These are phyloP conservation scores for Auriscalpium microsporum DNA, from an alignment of 768 basidiomycete genomes.

Conservation along the genomic window DNA sequence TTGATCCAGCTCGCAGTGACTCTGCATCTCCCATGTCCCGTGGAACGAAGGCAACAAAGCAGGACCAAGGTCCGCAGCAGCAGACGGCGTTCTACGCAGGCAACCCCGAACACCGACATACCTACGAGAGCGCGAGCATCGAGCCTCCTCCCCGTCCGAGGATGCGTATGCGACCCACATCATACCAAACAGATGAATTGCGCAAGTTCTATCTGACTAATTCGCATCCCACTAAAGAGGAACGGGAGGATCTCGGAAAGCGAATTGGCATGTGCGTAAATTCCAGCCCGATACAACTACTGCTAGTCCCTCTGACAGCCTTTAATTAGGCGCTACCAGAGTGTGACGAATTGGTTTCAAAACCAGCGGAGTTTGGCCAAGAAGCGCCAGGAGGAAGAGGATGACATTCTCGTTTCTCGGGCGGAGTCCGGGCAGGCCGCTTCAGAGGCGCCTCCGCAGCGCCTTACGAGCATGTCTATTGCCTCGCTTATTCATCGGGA, in stretches of 20 bases:
- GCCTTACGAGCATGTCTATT: conserved; percentile 28
- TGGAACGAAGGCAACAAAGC: conserved; percentile 12
- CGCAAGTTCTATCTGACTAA: conserved; percentile 55
- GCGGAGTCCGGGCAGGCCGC: conserved; percentile 31
- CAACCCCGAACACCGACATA: conserved; percentile 41
- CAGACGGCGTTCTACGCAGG: conserved; percentile 35
- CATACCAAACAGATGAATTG: conserved; percentile 62
- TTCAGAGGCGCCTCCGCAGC: neutral
- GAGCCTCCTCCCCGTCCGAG: conserved; percentile 41
- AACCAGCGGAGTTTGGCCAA: conserved; percentile 74
- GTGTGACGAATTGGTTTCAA: conserved; percentile 83
- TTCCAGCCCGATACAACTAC: neutral
- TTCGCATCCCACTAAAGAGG: conserved; percentile 61
- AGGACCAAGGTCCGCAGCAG: conserved; percentile 25
- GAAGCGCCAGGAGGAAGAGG: conserved; percentile 53
- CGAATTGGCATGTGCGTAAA: conserved; percentile 66
- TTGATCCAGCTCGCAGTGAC: conserved; percentile 12
- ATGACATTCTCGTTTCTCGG: conserved; percentile 27
- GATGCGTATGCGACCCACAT: conserved; percentile 55
- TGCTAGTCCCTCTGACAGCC: conserved; percentile 7
- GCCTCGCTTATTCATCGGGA: conserved; percentile 28
- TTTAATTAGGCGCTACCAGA: conserved; percentile 61
- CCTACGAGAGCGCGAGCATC: conserved; percentile 33
- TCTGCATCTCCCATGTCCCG: conserved; percentile 19
- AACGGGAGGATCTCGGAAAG: conserved; percentile 54